These are phyloP conservation scores for Ziziphus jujuba DNA, from an alignment of 306 rosid genomes.

Conservation along the genomic window DNA sequence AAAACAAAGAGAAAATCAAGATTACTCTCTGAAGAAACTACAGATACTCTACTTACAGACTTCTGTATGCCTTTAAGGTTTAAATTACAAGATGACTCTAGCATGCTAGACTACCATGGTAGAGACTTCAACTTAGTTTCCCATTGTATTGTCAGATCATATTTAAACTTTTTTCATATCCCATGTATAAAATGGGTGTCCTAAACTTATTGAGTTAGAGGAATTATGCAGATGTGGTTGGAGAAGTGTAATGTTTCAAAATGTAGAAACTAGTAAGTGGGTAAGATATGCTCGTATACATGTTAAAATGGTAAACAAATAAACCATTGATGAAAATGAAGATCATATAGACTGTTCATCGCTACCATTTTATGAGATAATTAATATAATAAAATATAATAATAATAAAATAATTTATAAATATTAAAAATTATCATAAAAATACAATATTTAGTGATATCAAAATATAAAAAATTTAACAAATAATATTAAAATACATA, in stretches of 20 bases:
- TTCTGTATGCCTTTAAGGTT: background rate
- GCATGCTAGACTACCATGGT: background rate
- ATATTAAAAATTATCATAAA: no score
- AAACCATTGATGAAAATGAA: background rate
- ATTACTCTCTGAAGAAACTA: background rate
- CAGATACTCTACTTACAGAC: background rate
- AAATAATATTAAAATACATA: no score
- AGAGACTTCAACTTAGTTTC: background rate
- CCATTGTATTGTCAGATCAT: background rate
- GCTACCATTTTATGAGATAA: background rate
- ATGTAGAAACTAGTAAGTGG: no score
- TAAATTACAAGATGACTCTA: background rate
- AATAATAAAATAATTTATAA: no score
- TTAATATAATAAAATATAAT: no score
- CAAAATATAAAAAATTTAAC: no score
- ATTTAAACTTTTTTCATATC: background rate
- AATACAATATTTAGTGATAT: no score
- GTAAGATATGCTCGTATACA: background rate
- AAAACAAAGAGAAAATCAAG: constrained; percentile 1
- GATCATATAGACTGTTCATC: background rate
- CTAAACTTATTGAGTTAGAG: background rate
- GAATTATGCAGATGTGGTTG: background rate
- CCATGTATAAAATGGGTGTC: background rate
- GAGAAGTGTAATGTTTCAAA: background rate
- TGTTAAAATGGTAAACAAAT: background rate